phyloP scores from a whole-genome alignment of 192 early-diverging fungal species.

The Neocallimastix lanati region DNA sequence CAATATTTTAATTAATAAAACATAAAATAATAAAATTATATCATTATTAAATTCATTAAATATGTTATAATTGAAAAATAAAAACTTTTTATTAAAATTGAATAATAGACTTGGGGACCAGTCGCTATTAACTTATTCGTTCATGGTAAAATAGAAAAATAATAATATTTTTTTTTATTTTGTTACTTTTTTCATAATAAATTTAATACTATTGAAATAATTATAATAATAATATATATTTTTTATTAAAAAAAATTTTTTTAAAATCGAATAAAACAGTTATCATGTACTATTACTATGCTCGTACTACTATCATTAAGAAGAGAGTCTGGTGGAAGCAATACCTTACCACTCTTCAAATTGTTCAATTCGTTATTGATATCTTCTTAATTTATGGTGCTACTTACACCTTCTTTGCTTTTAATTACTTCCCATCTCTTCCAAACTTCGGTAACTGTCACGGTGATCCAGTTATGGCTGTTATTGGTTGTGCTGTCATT shows the following conservation, averaged over 20 bases:
- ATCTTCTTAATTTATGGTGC: constrained; percentile 73
- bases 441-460: constrained; percentile 24
- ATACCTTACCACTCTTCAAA: constrained; percentile 78
- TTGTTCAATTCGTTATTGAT: constrained; percentile 78
- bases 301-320: constrained; percentile 36
- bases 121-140: not conserved
- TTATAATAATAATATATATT: too few species aligned
- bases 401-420: constrained; percentile 58
- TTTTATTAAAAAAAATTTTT: too few species aligned
- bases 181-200: too few species aligned
- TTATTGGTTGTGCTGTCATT: constrained; percentile 62
- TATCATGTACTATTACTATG: constrained; percentile 61
- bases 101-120: not conserved
- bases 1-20: too few species aligned
- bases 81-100: too few species aligned
- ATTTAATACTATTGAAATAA: too few species aligned
- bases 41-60: too few species aligned
- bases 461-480: constrained; percentile 57
- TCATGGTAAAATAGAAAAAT: not conserved
- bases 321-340: constrained; percentile 71
- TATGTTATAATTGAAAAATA: too few species aligned
- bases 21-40: too few species aligned
- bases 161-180: too few species aligned
- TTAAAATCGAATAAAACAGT: not conserved
- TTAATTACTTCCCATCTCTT: not conserved